Conservation (phyloP, 169 alveolate genomes). For the Perkinsus olseni region DNA sequence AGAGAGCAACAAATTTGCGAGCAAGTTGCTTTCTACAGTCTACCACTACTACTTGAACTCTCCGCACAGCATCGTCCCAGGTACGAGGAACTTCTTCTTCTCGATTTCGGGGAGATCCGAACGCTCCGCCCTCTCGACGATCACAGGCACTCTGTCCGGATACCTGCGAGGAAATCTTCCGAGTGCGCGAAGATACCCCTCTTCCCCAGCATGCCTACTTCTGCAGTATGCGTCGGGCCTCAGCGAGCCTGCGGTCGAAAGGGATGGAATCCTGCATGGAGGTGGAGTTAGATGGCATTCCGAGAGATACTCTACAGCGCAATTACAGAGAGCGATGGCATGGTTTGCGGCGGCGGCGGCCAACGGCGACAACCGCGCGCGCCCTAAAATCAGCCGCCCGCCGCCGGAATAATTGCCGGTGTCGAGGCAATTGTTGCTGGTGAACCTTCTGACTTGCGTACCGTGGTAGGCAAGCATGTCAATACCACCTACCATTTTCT, state of each 20-base stretch:
- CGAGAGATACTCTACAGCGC: no score
- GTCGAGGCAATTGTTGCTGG: no score
- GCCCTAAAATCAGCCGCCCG: no score
- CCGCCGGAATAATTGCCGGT: no score
- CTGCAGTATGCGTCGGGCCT: neutral
- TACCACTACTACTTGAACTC: conserved; percentile 53
- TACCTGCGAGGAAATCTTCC: conserved; percentile 30
- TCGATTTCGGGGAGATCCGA: conserved; percentile 42
- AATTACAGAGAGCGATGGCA: no score
- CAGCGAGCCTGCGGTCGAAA: neutral
- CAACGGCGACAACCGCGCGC: no score
- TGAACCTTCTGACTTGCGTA: no score
- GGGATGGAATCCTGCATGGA: neutral
- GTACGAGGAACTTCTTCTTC: conserved; percentile 44
- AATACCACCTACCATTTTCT: no score
- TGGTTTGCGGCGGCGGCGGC: no score
- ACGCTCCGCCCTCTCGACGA: conserved; percentile 59
- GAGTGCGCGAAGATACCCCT: neutral
- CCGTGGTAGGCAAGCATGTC: no score
- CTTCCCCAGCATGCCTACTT: neutral
- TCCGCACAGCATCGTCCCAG: conserved; percentile 50
- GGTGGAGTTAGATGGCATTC: neutral
- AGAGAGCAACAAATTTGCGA: no score
- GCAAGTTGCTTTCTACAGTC: no score
- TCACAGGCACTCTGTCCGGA: conserved; percentile 75